phyloP scores from a whole-genome alignment of 192 early-diverging fungal genomes.

The Helicostylum pulchrum region DNA sequence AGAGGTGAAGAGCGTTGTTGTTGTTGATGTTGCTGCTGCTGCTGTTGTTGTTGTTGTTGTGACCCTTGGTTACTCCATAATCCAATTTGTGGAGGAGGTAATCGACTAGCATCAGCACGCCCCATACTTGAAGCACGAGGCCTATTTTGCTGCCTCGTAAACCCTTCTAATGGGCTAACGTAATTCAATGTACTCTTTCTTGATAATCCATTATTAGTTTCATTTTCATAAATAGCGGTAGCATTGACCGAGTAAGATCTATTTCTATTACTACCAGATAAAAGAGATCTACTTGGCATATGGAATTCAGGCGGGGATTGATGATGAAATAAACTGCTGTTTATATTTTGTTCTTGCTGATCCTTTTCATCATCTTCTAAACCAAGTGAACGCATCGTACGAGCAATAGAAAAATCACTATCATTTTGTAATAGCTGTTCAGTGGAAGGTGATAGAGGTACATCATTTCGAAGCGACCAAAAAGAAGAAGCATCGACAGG shows the following conservation, averaged over 20 bases:
- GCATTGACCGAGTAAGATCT: constrained; percentile 35
- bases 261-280: constrained; percentile 24
- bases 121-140: constrained; percentile 51
- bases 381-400: constrained; percentile 32
- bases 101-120: constrained; percentile 29
- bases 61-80: background rate
- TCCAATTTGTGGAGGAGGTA: constrained; percentile 1
- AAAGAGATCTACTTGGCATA: constrained; percentile 16
- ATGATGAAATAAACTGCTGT: constrained; percentile 13
- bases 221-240: constrained; percentile 18
- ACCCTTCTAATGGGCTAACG: constrained; percentile 13
- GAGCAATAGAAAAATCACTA: constrained; percentile 28
- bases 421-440: constrained; percentile 35
- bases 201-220: background rate
- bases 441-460: constrained; percentile 16
- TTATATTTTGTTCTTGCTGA: background rate
- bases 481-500: constrained; percentile 7
- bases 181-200: background rate
- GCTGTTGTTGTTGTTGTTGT: no score
- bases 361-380: constrained; percentile 27
- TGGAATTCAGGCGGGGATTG: constrained; percentile 11
- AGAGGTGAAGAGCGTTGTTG: constrained; percentile 10
- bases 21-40: no score
- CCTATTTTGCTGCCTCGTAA: constrained; percentile 40
- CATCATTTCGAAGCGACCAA: constrained; percentile 1